Conservation (phyloP, 371 early-diverging fungal genomes). For the Sporodiniella umbellata region DNA sequence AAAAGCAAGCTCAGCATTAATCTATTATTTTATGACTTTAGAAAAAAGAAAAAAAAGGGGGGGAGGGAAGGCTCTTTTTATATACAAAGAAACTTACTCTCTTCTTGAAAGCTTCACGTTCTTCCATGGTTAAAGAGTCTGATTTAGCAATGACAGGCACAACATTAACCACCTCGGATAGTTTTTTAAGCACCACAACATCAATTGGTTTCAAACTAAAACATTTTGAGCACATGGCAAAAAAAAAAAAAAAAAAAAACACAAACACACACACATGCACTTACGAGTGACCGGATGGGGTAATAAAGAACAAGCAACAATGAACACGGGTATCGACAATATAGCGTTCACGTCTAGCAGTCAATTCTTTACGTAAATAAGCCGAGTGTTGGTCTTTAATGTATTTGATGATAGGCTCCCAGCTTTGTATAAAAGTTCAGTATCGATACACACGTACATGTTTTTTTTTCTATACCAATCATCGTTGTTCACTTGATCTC, state of each 20-base stretch:
- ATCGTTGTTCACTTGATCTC: constrained; percentile 85
- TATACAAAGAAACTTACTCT: constrained; percentile 56
- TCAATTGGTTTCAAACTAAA: constrained; percentile 76
- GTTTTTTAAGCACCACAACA: constrained; percentile 70
- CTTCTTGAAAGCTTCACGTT: constrained; percentile 69
- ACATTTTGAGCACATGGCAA: too few relatives aligned
- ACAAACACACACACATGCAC: constrained; percentile 7
- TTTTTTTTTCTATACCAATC: constrained; percentile 55
- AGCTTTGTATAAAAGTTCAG: constrained; percentile 40
- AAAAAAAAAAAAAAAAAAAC: background rate
- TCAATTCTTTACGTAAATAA: constrained; percentile 84
- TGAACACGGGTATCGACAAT: constrained; percentile 85
- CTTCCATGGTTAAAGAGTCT: constrained; percentile 79
- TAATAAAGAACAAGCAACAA: constrained; percentile 75
- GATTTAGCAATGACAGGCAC: constrained; percentile 90
- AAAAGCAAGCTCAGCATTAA: constrained; percentile 88
- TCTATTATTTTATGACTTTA: constrained; percentile 25
- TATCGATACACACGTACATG: background rate
- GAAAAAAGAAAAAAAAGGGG: too few relatives aligned
- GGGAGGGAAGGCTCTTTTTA: too few relatives aligned
- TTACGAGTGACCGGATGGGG: constrained; percentile 72
- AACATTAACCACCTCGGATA: constrained; percentile 72
- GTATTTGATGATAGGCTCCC: constrained; percentile 89
- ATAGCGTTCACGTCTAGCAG: constrained; percentile 77
- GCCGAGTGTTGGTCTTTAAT: constrained; percentile 91